Conservation (phyloP, 495 filamentous ascomycete species). For the Bryoglossum gracile region DNA sequence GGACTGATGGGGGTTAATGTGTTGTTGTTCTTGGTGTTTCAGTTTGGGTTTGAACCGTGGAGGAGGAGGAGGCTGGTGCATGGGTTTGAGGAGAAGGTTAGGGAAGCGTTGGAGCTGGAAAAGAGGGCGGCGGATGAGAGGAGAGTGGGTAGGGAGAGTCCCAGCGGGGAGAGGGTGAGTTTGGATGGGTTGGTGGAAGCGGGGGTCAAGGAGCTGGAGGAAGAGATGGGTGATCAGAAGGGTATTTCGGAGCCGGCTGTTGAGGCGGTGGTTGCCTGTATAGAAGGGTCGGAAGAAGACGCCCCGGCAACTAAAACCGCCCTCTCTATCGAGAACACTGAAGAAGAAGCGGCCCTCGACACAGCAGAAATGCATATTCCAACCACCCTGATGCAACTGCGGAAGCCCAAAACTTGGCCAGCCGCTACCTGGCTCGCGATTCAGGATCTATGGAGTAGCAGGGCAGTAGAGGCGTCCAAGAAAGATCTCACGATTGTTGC, state of each 20-base stretch:
- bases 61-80: constrained; percentile 68
- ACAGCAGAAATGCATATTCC: constrained; percentile 19
- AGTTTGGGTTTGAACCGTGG: constrained; percentile 95
- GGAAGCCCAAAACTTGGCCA: constrained; percentile 40
- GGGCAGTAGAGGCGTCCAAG: constrained; percentile 57
- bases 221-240: constrained; percentile 10
- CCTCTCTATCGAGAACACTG: neutral
- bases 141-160: neutral
- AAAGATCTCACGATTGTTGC: constrained; percentile 66
- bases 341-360: constrained; percentile 12
- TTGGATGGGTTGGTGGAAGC: constrained; percentile 15
- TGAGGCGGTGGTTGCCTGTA: constrained; percentile 16
- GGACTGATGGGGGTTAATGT: constrained; percentile 96
- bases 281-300: constrained; percentile 6
- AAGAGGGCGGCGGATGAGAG: constrained; percentile 33
- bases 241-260: constrained; percentile 12
- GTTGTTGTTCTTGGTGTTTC: constrained; percentile 76
- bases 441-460: constrained; percentile 61
- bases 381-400: neutral
- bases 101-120: constrained; percentile 73
- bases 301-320: neutral
- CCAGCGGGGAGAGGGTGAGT: constrained; percentile 4
- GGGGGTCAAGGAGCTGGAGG: constrained; percentile 15
- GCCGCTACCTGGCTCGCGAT: too few species aligned
- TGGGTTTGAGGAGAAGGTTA: constrained; percentile 73